Base-by-base conservation (phyloP, 371 early-diverging fungal species). In the Mucor sp. region DNA sequence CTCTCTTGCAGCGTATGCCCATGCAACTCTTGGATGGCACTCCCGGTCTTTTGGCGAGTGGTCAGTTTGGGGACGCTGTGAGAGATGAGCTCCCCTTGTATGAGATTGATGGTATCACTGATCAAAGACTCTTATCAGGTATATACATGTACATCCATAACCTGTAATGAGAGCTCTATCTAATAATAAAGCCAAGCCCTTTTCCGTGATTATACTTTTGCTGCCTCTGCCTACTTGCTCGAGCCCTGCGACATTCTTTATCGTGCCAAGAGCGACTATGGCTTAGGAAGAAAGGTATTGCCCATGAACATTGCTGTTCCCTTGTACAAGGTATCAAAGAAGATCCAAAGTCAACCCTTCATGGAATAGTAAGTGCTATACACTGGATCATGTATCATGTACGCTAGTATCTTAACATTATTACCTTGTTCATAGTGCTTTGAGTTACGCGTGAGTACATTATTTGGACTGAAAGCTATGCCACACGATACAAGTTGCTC, bases 131-230 rank as follows among this genome's bases (percentile, higher is more conserved):
- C 4, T 80, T 95, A 28, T 87, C 90, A 12, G 90, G 89, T 90
- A 81, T 66, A 66, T 28, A 19, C 8, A 32, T 58, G 19, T n/a
- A 58, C 5, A 21, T 41, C 28, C 23, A 47, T 14, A 60, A 55
- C 27, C 17, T 55, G 21, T 55, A 27, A n/a, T n/a, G n/a, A 28
- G 19, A 21, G 8, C 25, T 0, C 4, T 6, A 55, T 55, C 28
- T 25, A 55, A 55, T 53, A 53, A 53, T 25, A 27, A 25, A 55
- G 25, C 28, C 35, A 64, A 76, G 95, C 94, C 5, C 80, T 95
- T 28, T 95, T 90, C 85, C 84, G 95, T 57, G 95, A 95, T 80
- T 93, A 93, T 69, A 91, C 94, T 4, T 93, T 94, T 70, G 83
- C 91, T 56, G 93, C 95, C 3, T 59, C 92, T 15, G 93, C 95